Conservation (phyloP, 176 grass and related monocot genomes). For the Carex pumila region DNA sequence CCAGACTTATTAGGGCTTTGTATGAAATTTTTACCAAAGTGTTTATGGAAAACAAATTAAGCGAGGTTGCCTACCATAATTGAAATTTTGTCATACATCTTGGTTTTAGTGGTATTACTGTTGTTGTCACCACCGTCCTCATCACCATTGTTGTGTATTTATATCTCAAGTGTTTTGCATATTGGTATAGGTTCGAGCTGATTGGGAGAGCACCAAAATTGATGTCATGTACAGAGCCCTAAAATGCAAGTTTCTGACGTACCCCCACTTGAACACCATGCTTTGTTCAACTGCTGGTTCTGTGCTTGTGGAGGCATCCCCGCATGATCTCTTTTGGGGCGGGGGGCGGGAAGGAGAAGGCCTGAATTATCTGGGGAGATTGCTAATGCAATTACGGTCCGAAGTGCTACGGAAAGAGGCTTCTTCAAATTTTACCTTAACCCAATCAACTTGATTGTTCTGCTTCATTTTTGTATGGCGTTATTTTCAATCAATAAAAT, state of each 20-base stretch:
- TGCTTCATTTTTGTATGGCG: not conserved
- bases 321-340: conserved; percentile 93
- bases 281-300: conserved; percentile 70
- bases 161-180: not conserved
- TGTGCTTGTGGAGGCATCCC: conserved; percentile 87
- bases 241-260: conserved; percentile 70
- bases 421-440: conserved; percentile 6
- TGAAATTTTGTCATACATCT: not conserved
- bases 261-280: conserved; percentile 58
- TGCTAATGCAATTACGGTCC: conserved; percentile 76
- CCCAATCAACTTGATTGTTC: not conserved
- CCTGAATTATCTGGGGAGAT: conserved; percentile 81
- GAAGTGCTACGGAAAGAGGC: conserved; percentile 38
- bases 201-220: conserved; percentile 74
- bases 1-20: not conserved
- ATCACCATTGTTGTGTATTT: conserved; percentile 1
- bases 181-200: conserved; percentile 40
- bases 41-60: not conserved
- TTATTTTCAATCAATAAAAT: not conserved
- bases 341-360: conserved; percentile 79
- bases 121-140: not conserved
- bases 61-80: not conserved
- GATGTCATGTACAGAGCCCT: conserved; percentile 70
- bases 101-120: not conserved
- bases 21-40: not conserved